A percentile compares a stretch with the other conserved stretches of the same genome.
Evolutionary conservation across 176 grass and related monocot genomes (phyloP).

Genomic region (Elymus sibiricus): DNA sequence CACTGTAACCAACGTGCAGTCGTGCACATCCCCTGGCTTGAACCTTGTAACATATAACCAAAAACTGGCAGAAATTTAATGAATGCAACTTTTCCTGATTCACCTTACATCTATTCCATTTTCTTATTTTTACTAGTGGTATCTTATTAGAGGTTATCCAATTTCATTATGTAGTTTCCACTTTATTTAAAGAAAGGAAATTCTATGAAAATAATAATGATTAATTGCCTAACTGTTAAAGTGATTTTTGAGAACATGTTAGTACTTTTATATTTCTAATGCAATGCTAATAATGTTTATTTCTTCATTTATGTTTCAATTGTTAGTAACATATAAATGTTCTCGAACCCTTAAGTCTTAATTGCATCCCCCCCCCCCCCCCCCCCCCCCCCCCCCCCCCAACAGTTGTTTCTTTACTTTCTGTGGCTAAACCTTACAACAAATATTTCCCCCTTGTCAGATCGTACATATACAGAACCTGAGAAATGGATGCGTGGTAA

Average conservation of each 20-base stretch:
- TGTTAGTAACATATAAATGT: neutral
- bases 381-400: neutral
- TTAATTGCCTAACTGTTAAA: neutral
- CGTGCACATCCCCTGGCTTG: neutral
- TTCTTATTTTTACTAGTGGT: neutral
- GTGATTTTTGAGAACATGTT: neutral
- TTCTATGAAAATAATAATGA: neutral
- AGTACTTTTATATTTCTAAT: neutral
- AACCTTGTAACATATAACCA: neutral
- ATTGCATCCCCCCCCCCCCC: neutral
- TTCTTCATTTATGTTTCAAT: neutral
- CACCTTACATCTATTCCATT: neutral
- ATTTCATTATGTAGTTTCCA: neutral
- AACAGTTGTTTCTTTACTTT: neutral
- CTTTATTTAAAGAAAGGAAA: neutral
- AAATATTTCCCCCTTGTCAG: constrained; percentile 29
- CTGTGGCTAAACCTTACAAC: constrained; percentile 1
- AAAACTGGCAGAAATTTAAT: neutral
- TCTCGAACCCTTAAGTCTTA: neutral
- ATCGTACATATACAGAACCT: constrained; percentile 70
- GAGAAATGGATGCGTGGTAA: constrained; percentile 94
- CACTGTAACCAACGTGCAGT: neutral
- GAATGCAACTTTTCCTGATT: neutral
- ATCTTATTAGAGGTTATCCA: neutral
- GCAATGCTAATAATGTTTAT: neutral